Evolutionary conservation across 139 green algal genomes (phyloP).

Genomic region (Microglena sp.): DNA sequence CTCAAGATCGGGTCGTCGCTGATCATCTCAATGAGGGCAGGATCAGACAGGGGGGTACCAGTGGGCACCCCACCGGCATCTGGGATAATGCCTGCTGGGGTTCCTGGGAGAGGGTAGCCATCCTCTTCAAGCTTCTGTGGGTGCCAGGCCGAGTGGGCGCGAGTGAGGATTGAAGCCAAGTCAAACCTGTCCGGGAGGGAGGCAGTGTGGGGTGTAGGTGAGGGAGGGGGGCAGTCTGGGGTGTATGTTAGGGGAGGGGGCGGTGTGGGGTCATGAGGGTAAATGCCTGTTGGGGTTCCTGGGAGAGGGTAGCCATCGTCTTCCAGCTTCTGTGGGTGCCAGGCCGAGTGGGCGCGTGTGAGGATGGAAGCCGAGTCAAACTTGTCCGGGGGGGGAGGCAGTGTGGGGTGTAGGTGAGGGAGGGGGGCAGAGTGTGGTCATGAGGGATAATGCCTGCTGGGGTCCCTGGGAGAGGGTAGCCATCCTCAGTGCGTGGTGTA

Average conservation of each 20-base stretch:
- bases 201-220: not conserved
- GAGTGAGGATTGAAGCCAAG: conserved; percentile 91
- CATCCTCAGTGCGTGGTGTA: too few species aligned
- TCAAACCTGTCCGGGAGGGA: conserved; percentile 90
- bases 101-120: too few species aligned
- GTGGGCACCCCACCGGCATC: conserved; percentile 68
- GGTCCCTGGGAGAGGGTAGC: too few species aligned
- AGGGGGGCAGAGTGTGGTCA: too few species aligned
- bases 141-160: conserved; percentile 74
- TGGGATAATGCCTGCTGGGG: conserved; percentile 52
- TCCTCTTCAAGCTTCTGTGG: too few species aligned
- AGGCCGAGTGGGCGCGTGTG: conserved; percentile 75
- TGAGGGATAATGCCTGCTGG: too few species aligned
- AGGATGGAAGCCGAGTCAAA: conserved; percentile 97
- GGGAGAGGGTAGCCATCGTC: too few species aligned
- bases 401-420: too few species aligned
- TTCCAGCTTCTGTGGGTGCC: conserved; percentile 54
- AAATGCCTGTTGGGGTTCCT: conserved; percentile 42
- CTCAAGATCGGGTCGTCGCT: conserved; percentile 84
- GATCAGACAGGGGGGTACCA: conserved; percentile 81
- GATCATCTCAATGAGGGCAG: conserved; percentile 84
- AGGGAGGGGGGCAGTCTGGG: not conserved
- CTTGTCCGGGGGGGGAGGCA: too few species aligned
- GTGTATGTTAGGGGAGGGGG: not conserved
- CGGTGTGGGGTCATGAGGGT: conserved; percentile 44